Conservation (phyloP, 2,329 filamentous ascomycete species). For the Dactylonectria macrodidyma region DNA sequence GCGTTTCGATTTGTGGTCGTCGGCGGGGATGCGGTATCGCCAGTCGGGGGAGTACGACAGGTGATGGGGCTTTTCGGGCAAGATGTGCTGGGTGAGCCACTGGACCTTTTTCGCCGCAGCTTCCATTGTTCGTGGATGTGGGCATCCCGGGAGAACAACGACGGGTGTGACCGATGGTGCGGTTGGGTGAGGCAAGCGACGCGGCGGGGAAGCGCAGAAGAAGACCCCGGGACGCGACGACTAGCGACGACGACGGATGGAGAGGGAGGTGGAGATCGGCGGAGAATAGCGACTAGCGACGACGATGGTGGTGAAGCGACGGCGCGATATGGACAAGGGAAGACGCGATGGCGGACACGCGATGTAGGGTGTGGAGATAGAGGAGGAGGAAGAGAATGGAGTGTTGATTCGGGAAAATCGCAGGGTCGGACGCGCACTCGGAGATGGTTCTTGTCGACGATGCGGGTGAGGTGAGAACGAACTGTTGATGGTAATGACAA, state of each 20-base stretch:
- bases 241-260: constrained; percentile 18
- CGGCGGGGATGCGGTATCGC: constrained; percentile 63
- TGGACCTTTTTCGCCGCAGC: constrained; percentile 71
- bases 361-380: constrained; percentile 2
- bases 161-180: constrained; percentile 43
- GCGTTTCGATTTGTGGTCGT: constrained; percentile 52
- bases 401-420: constrained; percentile 20
- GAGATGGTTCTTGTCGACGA: constrained; percentile 35
- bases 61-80: constrained; percentile 68
- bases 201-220: constrained; percentile 34
- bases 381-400: background rate
- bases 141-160: constrained; percentile 54
- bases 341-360: constrained; percentile 23
- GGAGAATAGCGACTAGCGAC: constrained; percentile 9
- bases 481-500: background rate
- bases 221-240: constrained; percentile 42
- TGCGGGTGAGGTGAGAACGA: constrained; percentile 27
- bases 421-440: constrained; percentile 29
- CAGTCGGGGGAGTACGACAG: constrained; percentile 65
- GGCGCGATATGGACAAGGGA: background rate
- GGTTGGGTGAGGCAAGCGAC: constrained; percentile 42
- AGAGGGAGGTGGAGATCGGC: background rate
- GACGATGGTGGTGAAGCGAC: background rate
- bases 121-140: constrained; percentile 67
- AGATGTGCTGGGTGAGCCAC: constrained; percentile 65